Evolutionary conservation across 345 rosid species (phyloP).

Genomic region (Heritiera littoralis): DNA sequence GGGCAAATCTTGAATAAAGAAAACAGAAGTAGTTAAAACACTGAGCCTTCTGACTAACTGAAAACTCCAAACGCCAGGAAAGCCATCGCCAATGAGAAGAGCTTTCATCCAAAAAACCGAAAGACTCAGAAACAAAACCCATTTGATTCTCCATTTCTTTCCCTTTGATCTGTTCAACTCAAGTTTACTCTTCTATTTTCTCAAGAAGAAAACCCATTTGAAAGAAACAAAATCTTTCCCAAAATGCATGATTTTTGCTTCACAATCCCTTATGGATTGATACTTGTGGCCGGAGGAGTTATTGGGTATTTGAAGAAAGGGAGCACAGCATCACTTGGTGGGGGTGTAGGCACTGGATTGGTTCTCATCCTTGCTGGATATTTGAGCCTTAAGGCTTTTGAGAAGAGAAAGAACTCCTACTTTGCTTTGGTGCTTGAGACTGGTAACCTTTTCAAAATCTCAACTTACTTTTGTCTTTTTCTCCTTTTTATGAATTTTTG

Average conservation of each 20-base stretch:
- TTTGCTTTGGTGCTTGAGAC: constrained; percentile 70
- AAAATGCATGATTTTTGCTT: constrained; percentile 96
- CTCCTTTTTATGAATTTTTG: background rate
- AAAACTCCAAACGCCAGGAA: no score
- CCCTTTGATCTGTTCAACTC: constrained; percentile 25
- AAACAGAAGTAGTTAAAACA: background rate
- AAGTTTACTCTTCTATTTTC: constrained; percentile 22
- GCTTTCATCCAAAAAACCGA: background rate
- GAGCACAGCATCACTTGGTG: no score
- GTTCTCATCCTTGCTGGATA: constrained; percentile 89
- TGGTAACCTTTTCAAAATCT: constrained; percentile 39
- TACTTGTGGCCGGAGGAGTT: constrained; percentile 80
- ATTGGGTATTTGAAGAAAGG: constrained; percentile 67
- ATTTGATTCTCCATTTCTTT: background rate
- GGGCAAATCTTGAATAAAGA: no score
- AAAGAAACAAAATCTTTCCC: background rate
- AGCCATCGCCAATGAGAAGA: background rate
- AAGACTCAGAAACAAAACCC: background rate
- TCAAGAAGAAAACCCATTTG: constrained; percentile 18
- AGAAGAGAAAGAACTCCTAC: constrained; percentile 64
- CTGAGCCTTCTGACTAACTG: no score
- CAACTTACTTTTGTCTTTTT: background rate
- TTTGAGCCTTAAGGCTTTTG: constrained; percentile 82
- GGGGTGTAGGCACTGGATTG: no score
- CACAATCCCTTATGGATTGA: constrained; percentile 92